phyloP scores from a whole-genome alignment of 1,284 basidiomycete genomes.

The Boletus holoroseus region DNA sequence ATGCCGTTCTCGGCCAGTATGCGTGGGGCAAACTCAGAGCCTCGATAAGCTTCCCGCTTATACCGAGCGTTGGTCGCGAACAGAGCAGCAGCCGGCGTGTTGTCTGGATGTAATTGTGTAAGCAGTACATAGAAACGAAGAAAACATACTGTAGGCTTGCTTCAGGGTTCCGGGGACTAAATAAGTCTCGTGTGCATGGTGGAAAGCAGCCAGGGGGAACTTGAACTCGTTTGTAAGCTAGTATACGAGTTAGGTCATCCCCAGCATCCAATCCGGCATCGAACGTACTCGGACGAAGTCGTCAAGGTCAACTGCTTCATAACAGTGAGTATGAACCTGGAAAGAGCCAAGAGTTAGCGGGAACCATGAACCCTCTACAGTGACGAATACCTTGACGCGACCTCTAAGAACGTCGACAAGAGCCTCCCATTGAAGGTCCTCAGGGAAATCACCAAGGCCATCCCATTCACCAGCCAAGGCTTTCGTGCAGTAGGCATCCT shows the following conservation, averaged over 20 bases:
- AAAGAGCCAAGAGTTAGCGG: slow-evolving; percentile 2
- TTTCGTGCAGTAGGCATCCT: slow-evolving; percentile 67
- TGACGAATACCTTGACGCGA: slow-evolving; percentile 53
- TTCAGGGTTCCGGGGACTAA: slow-evolving; percentile 72
- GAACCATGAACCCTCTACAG: neutral
- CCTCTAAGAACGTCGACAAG: slow-evolving; percentile 84
- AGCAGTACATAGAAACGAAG: neutral
- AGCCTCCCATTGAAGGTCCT: slow-evolving; percentile 77
- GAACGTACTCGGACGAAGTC: slow-evolving; percentile 61
- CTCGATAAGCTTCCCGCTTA: slow-evolving; percentile 83
- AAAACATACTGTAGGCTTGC: slow-evolving; percentile 53
- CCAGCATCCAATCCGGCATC: slow-evolving; percentile 2
- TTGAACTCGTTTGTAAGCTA: slow-evolving; percentile 77
- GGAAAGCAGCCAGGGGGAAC: slow-evolving; percentile 71
- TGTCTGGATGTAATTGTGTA: slow-evolving; percentile 27
- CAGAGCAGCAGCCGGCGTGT: slow-evolving; percentile 64
- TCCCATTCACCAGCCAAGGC: slow-evolving; percentile 58
- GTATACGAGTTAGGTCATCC: slow-evolving; percentile 9
- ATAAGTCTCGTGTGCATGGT: slow-evolving; percentile 79
- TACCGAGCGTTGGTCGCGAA: slow-evolving; percentile 68
- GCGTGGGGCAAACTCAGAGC: slow-evolving; percentile 78
- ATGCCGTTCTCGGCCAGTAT: slow-evolving; percentile 74
- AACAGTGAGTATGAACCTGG: slow-evolving; percentile 75
- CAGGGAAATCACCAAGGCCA: slow-evolving; percentile 61
- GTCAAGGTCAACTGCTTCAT: slow-evolving; percentile 76